Evolutionary conservation across 441 rosid species (phyloP).

Genomic region (Capsella rubella): DNA sequence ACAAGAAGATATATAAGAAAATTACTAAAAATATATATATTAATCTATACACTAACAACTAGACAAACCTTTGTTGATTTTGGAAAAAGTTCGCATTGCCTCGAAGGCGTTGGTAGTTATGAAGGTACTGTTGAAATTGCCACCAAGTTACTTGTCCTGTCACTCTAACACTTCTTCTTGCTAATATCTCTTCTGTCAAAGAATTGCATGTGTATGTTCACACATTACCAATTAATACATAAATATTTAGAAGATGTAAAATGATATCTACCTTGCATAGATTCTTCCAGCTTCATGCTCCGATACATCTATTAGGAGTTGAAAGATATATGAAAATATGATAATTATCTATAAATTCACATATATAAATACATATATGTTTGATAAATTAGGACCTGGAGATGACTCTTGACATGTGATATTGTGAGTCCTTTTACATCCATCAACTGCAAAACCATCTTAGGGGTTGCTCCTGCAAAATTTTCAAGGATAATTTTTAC

Average conservation of each 20-base stretch:
- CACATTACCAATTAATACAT: not conserved
- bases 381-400: slow-evolving; percentile 53
- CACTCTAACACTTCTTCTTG: slow-evolving; percentile 45
- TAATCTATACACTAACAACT: not conserved
- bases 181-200: slow-evolving; percentile 43
- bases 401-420: slow-evolving; percentile 78
- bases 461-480: slow-evolving; percentile 68
- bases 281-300: slow-evolving; percentile 72
- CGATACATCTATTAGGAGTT: slow-evolving; percentile 42
- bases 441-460: slow-evolving; percentile 71
- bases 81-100: slow-evolving; percentile 38
- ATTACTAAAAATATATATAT: not conserved
- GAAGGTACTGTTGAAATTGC: slow-evolving; percentile 45
- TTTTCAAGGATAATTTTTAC: not conserved
- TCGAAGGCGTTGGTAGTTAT: slow-evolving; percentile 43
- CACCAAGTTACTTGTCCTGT: slow-evolving; percentile 47
- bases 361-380: not conserved
- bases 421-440: slow-evolving; percentile 65
- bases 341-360: not conserved
- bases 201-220: slow-evolving; percentile 13
- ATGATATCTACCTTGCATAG: slow-evolving; percentile 66
- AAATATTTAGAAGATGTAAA: not conserved
- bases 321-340: not conserved
- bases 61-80: slow-evolving; percentile 39
- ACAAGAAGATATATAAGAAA: not conserved